Evolutionary conservation across 2,329 filamentous ascomycete genomes (phyloP), one percentile per base, ranked within the genome.

Genomic region (Nigrospora osmanthi): DNA sequence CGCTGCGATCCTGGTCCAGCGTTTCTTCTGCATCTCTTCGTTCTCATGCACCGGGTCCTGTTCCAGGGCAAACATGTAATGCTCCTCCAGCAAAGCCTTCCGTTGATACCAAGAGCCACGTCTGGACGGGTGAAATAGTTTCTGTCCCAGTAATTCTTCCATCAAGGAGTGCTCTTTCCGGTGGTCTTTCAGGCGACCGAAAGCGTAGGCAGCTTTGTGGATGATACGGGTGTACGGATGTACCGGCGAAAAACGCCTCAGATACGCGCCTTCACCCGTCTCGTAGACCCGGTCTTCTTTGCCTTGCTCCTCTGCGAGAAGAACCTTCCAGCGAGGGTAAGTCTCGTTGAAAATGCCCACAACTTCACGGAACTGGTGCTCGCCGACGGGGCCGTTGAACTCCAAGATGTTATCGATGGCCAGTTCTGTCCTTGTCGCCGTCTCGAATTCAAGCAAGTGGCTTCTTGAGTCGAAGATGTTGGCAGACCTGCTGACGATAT

Each of bases 31-130:
- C 42, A 67, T 58, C 28, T 75, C 73, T 4, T 57, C 37, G 32
- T 71, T 61, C 4, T 57, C 47, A 6, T 62, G 64, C 2, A 54
- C 53, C 0, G 65, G 63, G 2, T 62, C 63, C 0, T 75, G 68
- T 30, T 70, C 73, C 6, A 86, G 59, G 5, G 75, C 70, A 57
- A 81, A 76, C 87, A 97, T 90, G 63, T 98, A 97, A 59, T 94
- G 89, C 61, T 98, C 93, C 67, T 98, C 93, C 2, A 98, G 65
- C 1, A 98, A 70, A 1, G 91, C 93, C 65, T 94, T 95, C 16
- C 93, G 86, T 59, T 96, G 90, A 60, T 97, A 97, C 93, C 93
- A 98, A 1, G 83, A 80, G 0, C 93, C 93, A 36, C 93, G 80
- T 28, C 90, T 79, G 2, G 89, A 81, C 37, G 86, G 75, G 56